Base-by-base conservation (phyloP, 768 basidiomycete genomes). In the Boletus rex-veris region DNA sequence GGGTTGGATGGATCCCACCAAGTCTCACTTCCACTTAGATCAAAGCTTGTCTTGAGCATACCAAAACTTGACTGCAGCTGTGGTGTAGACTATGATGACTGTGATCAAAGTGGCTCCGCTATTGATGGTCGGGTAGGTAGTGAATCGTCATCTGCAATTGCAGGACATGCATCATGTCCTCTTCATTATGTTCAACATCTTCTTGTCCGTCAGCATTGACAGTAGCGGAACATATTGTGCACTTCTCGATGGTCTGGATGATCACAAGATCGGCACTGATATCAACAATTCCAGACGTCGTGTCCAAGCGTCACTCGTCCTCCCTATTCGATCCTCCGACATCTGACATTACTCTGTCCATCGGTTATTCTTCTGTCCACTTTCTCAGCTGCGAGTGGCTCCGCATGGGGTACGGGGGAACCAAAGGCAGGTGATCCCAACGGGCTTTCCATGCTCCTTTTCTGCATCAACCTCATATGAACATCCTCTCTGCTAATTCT, bases 1-100 rank as follows among this genome's bases (percentile, higher is more conserved):
- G 24, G 84, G 81, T 59, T 83, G 79, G 26, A 82, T 75, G 42
- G 78, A 75, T 7, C 77, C 76, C 64, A 79, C 66, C 14, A 75
- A 78, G 72, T 75, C 60, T 58, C 73, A 63, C 39, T 48, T 16
- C 62, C 64, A n/a, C 61, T 59, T 5, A 63, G 45, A 28, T 67
- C 62, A 14, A 68, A 52, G 39, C 59, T 71, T 10, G 59, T 51
- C 41, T 68, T 3, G 19, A 19, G 19, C 19, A 19, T 19, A 19
- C 19, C 19, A 18, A 56, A 63, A 21, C 53, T 62, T 33, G 58
- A 52, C 19, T 54, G 57, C 12, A 45, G 48, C 16, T 41, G 61
- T 12, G 48, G 12, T 24, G 51, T 52, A n/a, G 57, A 51, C 19
- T 36, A 19, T 19, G 19, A 19, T 19, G 19, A 19, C 19, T 19